Percentiles rank a stretch among this genome's conserved stretches.
phyloP scores from a whole-genome alignment of 768 basidiomycete genomes.

The Fibroporia radiculosa region DNA sequence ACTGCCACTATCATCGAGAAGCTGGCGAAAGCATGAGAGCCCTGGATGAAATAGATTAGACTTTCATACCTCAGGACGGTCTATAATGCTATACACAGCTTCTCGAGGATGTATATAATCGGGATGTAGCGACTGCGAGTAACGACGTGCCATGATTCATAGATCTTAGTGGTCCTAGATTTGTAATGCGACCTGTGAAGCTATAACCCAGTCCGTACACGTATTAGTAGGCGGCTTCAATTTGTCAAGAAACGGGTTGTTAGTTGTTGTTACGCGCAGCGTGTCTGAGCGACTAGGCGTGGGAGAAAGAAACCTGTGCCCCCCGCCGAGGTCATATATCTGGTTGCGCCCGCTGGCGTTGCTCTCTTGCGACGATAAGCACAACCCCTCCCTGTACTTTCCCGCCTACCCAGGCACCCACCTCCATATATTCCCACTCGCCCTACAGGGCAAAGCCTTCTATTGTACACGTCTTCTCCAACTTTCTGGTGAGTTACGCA shows the following conservation, averaged over 20 bases:
- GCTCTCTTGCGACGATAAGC: constrained; percentile 34
- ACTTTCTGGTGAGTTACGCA: constrained; percentile 38
- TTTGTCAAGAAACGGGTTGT: too few relatives aligned
- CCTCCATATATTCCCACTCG: constrained; percentile 64
- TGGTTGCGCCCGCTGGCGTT: constrained; percentile 1
- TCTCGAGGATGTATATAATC: too few relatives aligned
- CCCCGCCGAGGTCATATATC: constrained; percentile 3
- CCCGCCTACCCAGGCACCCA: constrained; percentile 51
- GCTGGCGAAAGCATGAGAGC: constrained; percentile 31
- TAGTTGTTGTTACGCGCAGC: constrained; percentile 6
- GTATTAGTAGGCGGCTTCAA: too few relatives aligned
- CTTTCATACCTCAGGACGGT: not conserved
- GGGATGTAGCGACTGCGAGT: too few relatives aligned
- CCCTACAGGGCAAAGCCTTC: constrained; percentile 86
- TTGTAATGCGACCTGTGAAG: too few relatives aligned
- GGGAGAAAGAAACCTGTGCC: constrained; percentile 2
- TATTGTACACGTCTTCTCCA: constrained; percentile 30
- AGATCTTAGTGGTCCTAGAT: too few relatives aligned
- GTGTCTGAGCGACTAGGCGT: constrained; percentile 4
- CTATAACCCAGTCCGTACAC: too few relatives aligned
- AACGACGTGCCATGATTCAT: too few relatives aligned
- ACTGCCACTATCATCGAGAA: constrained; percentile 81
- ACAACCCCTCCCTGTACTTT: constrained; percentile 36
- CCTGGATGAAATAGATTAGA: not conserved
- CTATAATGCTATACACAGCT: not conserved